Base-by-base conservation (phyloP, 2,329 filamentous ascomycete species). In the Cladorrhinum sp. region DNA sequence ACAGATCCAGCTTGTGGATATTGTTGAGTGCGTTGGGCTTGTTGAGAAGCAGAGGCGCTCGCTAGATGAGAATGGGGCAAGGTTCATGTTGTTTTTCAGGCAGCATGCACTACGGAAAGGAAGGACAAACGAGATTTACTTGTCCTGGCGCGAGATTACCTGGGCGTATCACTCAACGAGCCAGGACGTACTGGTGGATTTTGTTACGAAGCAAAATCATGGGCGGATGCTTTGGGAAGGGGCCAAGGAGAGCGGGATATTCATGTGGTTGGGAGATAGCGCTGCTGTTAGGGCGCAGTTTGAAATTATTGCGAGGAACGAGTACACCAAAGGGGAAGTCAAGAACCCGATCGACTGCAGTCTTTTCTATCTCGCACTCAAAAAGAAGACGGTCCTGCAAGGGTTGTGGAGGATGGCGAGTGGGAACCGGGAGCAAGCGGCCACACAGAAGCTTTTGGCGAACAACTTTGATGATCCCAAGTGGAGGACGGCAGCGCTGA, bases 381-480 rank as follows among this genome's bases (percentile, higher is more conserved):
- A 83, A 66, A 98, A 97, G 78, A 99, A 99, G 74, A 83, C 89
- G 2, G 89, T 98, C 0, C 83, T 99, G 1, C 85, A 96, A 66
- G 93, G 92, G 0, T 80, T 99, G 0, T 99, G 95, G 95, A 86
- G 96, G 18, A 97, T 98, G 85, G 93, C 95, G 5, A 86, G 80
- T 45, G 95, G 95, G 88, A 89, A 96, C 68, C 85, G 83, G 60
- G 96, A 99, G 73, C 95, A 98, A 74, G 79, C 75, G 2, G 86
- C 89, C 0, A 99, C 95, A 0, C 85, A 88, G 62, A 86, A 85
- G 62, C 81, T 99, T 27, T 79, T 99, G 22, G 83, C 88, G n/a
- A 96, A 97, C 70, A 92, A 98, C 72, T 99, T 99, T 73, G 81
- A 85, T 3, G 90, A 96, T 63, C 82, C 87, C 0, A 89, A 91